phyloP scores from a whole-genome alignment of 306 rosid genomes.

The Begonia loranthoides region DNA sequence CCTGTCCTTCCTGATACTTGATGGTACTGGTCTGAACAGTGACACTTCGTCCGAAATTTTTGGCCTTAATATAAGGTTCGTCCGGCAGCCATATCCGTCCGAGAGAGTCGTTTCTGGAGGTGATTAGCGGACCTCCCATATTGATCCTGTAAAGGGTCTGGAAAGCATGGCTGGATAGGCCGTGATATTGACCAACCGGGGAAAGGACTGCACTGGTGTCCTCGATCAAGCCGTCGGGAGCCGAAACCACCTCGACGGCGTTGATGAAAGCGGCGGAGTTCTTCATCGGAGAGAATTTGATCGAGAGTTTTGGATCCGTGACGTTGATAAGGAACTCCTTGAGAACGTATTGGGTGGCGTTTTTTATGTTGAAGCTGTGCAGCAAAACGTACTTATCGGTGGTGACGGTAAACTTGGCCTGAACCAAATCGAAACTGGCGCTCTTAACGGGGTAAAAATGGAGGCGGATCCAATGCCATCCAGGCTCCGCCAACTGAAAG shows the following conservation, averaged over 20 bases:
- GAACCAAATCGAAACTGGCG: slow-evolving; percentile 26
- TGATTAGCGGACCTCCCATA: slow-evolving; percentile 33
- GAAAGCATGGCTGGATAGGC: slow-evolving; percentile 16
- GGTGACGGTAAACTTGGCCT: slow-evolving; percentile 38
- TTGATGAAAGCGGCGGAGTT: slow-evolving; percentile 27
- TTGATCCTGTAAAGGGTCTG: slow-evolving; percentile 19
- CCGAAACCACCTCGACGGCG: slow-evolving; percentile 36
- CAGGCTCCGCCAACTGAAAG: slow-evolving; percentile 36
- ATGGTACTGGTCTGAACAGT: slow-evolving; percentile 1
- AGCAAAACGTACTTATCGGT: slow-evolving; percentile 37
- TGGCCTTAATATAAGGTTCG: slow-evolving; percentile 9
- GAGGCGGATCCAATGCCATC: slow-evolving; percentile 53
- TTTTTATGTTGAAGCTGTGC: slow-evolving; percentile 39
- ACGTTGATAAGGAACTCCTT: slow-evolving; percentile 36
- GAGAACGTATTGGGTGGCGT: slow-evolving; percentile 21
- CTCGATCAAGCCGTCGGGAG: slow-evolving; percentile 17
- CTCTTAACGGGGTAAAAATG: slow-evolving; percentile 38
- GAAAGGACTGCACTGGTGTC: slow-evolving; percentile 18
- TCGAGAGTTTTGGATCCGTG: slow-evolving; percentile 23
- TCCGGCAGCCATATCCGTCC: slow-evolving; percentile 27
- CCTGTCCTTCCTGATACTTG: slow-evolving; percentile 10
- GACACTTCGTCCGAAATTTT: slow-evolving; percentile 8
- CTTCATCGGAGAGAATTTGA: slow-evolving; percentile 29
- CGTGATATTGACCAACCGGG: slow-evolving; percentile 12
- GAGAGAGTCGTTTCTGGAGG: slow-evolving; percentile 25